Base-by-base conservation (phyloP, 2,329 filamentous ascomycete species). In the Diaporthe batatas region DNA sequence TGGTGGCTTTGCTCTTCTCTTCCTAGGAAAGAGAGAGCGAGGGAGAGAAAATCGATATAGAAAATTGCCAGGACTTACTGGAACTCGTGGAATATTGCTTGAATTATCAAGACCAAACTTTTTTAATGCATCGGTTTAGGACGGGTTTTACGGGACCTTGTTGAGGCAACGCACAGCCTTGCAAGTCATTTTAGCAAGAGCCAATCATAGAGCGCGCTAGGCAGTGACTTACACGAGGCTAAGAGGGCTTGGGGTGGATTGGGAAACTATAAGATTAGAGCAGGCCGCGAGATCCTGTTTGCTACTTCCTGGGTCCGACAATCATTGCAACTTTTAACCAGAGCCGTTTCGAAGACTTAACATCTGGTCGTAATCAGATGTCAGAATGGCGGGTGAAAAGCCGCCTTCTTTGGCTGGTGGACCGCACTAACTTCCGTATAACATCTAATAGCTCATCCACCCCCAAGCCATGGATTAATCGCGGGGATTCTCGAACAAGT, bases 171-270 rank as follows among this genome's bases (percentile, higher is more conserved):
- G 2, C 23, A 6, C 59, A 64, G 59, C 59, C 59, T 64, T 34
- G 5, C 3, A 18, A 34, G 34, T 11, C 34, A 36, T 36, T 36
- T 36, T 11, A 36, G 34, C 34, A 11, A 11, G 58, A 49, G 29
- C 59, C 59, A 64, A 64, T 64, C 59, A 64, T 25, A 64, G 18
- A 34, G 11, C 5, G 25, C 39, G 25, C 16, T n/a, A 7, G 25
- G 18, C 18, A n/a, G 42, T 47, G 29, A 49, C 59, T 64, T 34
- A 64, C 25, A 64, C 59, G 18, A 49, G 59, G 59, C 59, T 64
- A 18, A 14, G 14, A 44, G 16, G 39, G 39, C 6, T 18, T 44
- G 39, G 42, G 42, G 18, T 34, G 59, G 18, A 34, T 16, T 12
- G 29, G 25, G 6, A 47, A 49, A 49, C 42, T 23, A n/a, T 8